Percentiles rank a stretch among this genome's conserved stretches.
These are phyloP conservation scores for Cladosporium sp. DNA, from an alignment of 2,329 filamentous ascomycete genomes.

Conservation along the genomic window DNA sequence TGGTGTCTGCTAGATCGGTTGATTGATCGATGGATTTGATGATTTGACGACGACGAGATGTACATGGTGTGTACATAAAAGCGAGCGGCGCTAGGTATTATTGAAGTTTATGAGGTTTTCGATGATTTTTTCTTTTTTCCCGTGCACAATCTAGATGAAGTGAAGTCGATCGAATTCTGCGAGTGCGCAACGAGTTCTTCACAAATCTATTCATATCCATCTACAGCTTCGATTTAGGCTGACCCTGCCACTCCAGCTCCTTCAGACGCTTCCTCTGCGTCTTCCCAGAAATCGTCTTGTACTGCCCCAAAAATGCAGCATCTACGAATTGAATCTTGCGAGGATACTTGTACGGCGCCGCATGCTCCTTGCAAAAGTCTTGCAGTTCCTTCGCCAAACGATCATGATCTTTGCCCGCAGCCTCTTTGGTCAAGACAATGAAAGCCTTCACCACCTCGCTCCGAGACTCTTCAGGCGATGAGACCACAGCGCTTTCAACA, in stretches of 20 bases:
- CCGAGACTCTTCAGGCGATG: constrained; percentile 41
- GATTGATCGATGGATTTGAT: not conserved
- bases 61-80: not conserved
- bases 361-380: constrained; percentile 44
- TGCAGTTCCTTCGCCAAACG: constrained; percentile 41
- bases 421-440: constrained; percentile 40
- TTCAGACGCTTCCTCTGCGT: constrained; percentile 42
- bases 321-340: constrained; percentile 45
- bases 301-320: constrained; percentile 36
- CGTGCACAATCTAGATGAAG: not conserved
- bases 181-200: not conserved
- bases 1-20: constrained; percentile 15
- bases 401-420: constrained; percentile 25
- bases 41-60: not conserved
- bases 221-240: constrained; percentile 28
- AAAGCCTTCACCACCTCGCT: constrained; percentile 48
- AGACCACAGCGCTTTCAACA: constrained; percentile 45
- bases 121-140: not conserved
- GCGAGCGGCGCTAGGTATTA: not conserved
- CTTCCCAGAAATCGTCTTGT: constrained; percentile 43
- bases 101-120: not conserved
- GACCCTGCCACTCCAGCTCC: constrained; percentile 40
- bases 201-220: not conserved
- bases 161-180: not conserved
- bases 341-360: constrained; percentile 48